Percentiles rank a stretch among this genome's conserved stretches.
Evolutionary conservation across 108 stramenopile genomes (phyloP).

Genomic region (Cylindrotheca closterium): DNA sequence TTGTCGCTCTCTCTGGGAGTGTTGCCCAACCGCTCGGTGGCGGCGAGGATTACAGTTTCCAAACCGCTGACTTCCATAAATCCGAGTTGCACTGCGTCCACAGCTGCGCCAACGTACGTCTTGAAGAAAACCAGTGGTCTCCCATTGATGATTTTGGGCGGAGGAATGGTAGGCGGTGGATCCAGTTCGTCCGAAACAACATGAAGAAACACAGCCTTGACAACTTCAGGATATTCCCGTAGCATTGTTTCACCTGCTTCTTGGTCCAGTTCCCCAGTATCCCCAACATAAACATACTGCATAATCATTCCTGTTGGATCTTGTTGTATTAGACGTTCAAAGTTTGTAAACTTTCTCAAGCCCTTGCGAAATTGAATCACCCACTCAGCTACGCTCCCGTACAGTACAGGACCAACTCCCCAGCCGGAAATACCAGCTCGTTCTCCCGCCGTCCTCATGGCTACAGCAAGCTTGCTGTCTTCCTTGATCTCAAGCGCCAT

Average conservation of each 20-base stretch:
- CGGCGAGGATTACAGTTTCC: constrained; percentile 70
- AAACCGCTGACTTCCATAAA: constrained; percentile 81
- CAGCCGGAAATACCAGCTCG: constrained; percentile 63
- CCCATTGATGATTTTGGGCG: constrained; percentile 82
- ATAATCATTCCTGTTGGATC: constrained; percentile 77
- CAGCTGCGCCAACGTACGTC: constrained; percentile 93
- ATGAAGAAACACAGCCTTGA: constrained; percentile 92
- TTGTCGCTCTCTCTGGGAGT: constrained; percentile 62
- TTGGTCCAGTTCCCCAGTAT: constrained; percentile 92
- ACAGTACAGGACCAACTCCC: constrained; percentile 93
- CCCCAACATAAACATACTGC: constrained; percentile 93
- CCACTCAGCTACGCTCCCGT: constrained; percentile 96
- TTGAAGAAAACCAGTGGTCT: constrained; percentile 89
- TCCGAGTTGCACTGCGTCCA: constrained; percentile 73
- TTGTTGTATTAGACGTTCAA: constrained; percentile 82
- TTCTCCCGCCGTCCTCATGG: constrained; percentile 78
- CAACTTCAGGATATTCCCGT: constrained; percentile 84
- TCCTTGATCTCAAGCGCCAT: constrained; percentile 90
- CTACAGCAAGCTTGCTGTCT: constrained; percentile 66
- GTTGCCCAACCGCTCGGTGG: constrained; percentile 43
- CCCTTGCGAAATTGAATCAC: constrained; percentile 89
- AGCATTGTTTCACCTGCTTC: constrained; percentile 92
- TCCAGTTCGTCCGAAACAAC: constrained; percentile 63
- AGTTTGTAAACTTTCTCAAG: constrained; percentile 84
- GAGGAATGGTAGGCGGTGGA: constrained; percentile 46